Percentiles rank a stretch among this genome's conserved stretches.
Evolutionary conservation across 208 protist species (phyloP).

Genomic region (Acanthamoeba healyi): DNA sequence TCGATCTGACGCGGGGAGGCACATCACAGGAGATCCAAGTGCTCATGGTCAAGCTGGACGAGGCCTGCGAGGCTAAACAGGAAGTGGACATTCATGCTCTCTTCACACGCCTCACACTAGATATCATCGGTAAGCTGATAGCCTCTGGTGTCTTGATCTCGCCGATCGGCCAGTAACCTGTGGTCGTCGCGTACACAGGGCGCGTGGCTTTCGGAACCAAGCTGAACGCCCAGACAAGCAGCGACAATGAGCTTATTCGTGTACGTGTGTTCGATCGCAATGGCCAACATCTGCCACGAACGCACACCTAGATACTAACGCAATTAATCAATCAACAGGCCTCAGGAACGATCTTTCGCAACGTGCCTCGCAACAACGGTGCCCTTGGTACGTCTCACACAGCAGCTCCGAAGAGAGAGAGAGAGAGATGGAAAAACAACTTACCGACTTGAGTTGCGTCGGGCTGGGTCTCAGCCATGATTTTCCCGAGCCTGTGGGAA

Average conservation of each 20-base stretch:
- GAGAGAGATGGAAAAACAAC: too few relatives aligned
- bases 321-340: not conserved
- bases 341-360: not conserved
- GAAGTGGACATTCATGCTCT: conserved; percentile 49
- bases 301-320: not conserved
- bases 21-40: not conserved
- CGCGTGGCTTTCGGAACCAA: conserved; percentile 60
- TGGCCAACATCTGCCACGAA: too few relatives aligned
- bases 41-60: not conserved
- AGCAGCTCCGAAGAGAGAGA: too few relatives aligned
- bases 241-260: not conserved
- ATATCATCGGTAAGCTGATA: conserved; percentile 14
- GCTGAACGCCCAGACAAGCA: not conserved
- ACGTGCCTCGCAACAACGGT: conserved; percentile 43
- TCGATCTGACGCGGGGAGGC: too few relatives aligned
- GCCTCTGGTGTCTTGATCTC: too few relatives aligned
- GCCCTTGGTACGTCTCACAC: not conserved
- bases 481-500: conserved; percentile 27
- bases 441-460: not conserved
- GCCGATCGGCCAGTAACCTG: too few relatives aligned
- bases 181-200: not conserved
- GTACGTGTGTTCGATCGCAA: too few relatives aligned
- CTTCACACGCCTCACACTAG: conserved; percentile 27
- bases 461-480: not conserved
- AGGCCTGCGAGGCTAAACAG: not conserved